phyloP scores from a whole-genome alignment of 768 basidiomycete genomes.

The Amanita pallidorosea region DNA sequence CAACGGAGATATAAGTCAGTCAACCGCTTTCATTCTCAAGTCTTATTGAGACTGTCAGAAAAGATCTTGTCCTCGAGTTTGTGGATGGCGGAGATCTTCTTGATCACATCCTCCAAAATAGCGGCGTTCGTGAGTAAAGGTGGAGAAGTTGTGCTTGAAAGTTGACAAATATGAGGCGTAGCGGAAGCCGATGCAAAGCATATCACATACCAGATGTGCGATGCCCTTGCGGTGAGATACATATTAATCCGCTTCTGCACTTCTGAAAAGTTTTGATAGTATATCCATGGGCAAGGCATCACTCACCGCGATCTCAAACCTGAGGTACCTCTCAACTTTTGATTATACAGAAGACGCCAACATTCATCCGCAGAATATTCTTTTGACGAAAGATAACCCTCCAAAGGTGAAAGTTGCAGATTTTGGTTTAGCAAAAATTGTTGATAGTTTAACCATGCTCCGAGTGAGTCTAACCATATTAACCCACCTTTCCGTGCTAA shows the following conservation, averaged over 20 bases:
- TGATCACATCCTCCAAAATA: slow-evolving; percentile 56
- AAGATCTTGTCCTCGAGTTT: slow-evolving; percentile 76
- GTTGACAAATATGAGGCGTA: slow-evolving; percentile 10
- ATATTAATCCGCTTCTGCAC: background rate
- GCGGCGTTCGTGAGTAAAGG: slow-evolving; percentile 46
- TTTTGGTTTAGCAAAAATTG: slow-evolving; percentile 92
- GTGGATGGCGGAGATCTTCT: slow-evolving; percentile 85
- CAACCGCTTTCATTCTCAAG: slow-evolving; percentile 10
- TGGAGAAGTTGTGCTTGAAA: background rate
- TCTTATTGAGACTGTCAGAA: slow-evolving; percentile 8
- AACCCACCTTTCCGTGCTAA: slow-evolving; percentile 3
- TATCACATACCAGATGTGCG: slow-evolving; percentile 76
- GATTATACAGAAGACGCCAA: background rate
- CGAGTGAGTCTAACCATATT: slow-evolving; percentile 32
- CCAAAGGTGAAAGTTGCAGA: slow-evolving; percentile 85
- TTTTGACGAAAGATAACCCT: slow-evolving; percentile 62
- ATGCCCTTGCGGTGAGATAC: slow-evolving; percentile 54
- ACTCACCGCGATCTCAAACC: slow-evolving; percentile 94
- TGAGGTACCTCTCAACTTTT: slow-evolving; percentile 32
- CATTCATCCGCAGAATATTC: slow-evolving; percentile 50
- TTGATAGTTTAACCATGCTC: slow-evolving; percentile 68
- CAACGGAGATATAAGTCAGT: slow-evolving; percentile 46
- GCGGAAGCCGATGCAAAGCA: slow-evolving; percentile 50
- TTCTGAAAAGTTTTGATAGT: slow-evolving; percentile 20
- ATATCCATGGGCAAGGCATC: slow-evolving; percentile 66